phyloP scores from a whole-genome alignment of 202 grass and related monocot species.

The Hordeum pubiflorum region DNA sequence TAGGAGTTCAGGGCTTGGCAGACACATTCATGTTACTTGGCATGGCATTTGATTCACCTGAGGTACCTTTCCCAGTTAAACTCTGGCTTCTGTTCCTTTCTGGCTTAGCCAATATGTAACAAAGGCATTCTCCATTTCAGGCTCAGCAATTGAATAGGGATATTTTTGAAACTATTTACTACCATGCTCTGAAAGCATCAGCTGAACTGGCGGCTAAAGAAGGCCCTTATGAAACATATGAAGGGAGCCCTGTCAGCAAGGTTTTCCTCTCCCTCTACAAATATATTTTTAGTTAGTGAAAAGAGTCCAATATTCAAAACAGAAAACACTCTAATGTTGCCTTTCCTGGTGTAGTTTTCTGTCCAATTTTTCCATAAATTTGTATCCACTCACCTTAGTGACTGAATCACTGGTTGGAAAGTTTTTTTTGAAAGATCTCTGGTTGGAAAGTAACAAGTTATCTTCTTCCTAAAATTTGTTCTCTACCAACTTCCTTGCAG shows the following conservation, averaged over 20 bases:
- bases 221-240: constrained; percentile 90
- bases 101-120: constrained; percentile 17
- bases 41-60: constrained; percentile 92
- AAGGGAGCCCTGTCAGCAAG: constrained; percentile 91
- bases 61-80: constrained; percentile 48
- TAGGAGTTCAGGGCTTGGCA: constrained; percentile 91
- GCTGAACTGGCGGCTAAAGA: constrained; percentile 71
- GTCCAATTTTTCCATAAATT: background rate
- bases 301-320: background rate
- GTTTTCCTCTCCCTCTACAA: constrained; percentile 27
- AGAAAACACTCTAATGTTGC: background rate
- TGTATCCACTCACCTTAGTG: background rate
- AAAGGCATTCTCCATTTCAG: constrained; percentile 33
- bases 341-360: background rate
- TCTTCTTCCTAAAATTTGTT: background rate
- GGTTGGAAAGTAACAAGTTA: background rate
- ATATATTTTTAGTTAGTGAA: background rate
- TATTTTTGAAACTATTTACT: constrained; percentile 94
- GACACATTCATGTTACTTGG: constrained; percentile 98
- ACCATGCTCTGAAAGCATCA: constrained; percentile 78
- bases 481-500: constrained; percentile 28
- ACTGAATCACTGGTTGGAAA: background rate
- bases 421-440: too few relatives aligned
- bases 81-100: background rate
- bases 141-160: constrained; percentile 89